phyloP scores from a whole-genome alignment of 78 protist species.

The Polysphondylium violaceum region DNA sequence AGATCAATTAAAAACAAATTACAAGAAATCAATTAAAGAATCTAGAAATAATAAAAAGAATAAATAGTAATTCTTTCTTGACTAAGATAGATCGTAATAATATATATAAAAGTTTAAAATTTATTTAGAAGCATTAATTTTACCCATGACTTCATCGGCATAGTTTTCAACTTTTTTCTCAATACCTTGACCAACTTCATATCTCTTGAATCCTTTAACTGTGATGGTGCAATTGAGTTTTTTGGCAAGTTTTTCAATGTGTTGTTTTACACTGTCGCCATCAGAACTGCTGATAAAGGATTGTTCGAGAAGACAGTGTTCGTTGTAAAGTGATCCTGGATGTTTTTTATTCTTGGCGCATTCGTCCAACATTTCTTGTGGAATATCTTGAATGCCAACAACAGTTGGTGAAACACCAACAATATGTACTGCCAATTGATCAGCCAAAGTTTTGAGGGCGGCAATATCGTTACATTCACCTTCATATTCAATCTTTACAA shows the following conservation, averaged over 20 bases:
- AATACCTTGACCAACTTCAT: conserved; percentile 64
- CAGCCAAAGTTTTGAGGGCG: conserved; percentile 8
- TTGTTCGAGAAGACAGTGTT: conserved; percentile 44
- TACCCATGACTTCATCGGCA: conserved; percentile 35
- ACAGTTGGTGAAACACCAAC: conserved; percentile 37
- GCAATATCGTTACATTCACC: conserved; percentile 5
- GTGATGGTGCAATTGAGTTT: conserved; percentile 12
- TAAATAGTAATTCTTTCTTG: not conserved
- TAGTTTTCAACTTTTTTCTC: conserved; percentile 63
- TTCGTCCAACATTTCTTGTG: conserved; percentile 28
- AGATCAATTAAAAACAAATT: not conserved
- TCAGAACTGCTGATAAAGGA: not conserved
- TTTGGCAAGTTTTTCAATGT: not conserved
- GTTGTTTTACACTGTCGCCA: conserved; percentile 20
- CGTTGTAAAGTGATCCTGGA: conserved; percentile 51
- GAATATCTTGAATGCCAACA: conserved; percentile 10
- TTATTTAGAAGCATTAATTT: not conserved
- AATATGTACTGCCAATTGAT: conserved; percentile 50
- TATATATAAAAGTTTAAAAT: no score
- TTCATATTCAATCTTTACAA: conserved; percentile 35
- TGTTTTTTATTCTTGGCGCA: conserved; percentile 2
- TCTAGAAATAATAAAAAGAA: not conserved
- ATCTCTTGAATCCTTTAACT: conserved; percentile 35
- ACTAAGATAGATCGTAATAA: not conserved
- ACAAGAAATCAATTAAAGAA: not conserved